Evolutionary conservation across 2,329 filamentous ascomycete genomes (phyloP).

Genomic region (Ophiostoma ips): DNA sequence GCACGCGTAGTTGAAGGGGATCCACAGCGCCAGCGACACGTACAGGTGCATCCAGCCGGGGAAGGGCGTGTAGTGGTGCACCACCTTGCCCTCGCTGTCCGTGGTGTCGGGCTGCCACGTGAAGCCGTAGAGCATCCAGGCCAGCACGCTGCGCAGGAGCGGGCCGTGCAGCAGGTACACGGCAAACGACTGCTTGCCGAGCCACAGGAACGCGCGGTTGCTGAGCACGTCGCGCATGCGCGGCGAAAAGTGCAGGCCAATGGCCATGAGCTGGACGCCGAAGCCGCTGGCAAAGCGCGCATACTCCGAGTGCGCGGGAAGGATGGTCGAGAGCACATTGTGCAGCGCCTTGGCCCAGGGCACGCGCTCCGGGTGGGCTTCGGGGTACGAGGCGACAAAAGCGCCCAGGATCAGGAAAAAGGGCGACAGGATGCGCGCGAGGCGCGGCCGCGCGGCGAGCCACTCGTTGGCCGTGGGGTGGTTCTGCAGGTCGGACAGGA

Average conservation of each 20-base stretch:
- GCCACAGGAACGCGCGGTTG: constrained; percentile 42
- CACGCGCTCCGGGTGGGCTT: constrained; percentile 37
- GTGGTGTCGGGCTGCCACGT: constrained; percentile 22
- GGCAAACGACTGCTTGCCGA: constrained; percentile 50
- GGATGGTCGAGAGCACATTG: constrained; percentile 28
- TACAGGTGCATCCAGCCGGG: constrained; percentile 24
- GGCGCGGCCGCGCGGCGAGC: constrained; percentile 29
- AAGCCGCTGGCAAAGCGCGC: constrained; percentile 27
- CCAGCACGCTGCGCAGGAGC: constrained; percentile 43
- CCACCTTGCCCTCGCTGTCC: constrained; percentile 22
- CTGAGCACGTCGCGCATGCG: constrained; percentile 37
- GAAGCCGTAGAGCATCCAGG: constrained; percentile 44
- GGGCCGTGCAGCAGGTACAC: constrained; percentile 51
- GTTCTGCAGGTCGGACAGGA: constrained; percentile 46
- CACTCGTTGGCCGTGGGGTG: constrained; percentile 33
- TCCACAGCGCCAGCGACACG: constrained; percentile 29
- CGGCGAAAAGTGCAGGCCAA: constrained; percentile 39
- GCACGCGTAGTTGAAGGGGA: constrained; percentile 30
- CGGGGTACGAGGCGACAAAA: constrained; percentile 45
- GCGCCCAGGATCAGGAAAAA: constrained; percentile 38
- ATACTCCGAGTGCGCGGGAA: constrained; percentile 32
- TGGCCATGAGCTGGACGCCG: constrained; percentile 28
- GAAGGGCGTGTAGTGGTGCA: constrained; percentile 14
- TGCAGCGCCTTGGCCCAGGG: constrained; percentile 38
- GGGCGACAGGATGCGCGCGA: constrained; percentile 30